Evolutionary conservation across 306 rosid species (phyloP), one percentile per base, ranked within the genome.

Genomic region (Gastrolobium villosum): DNA sequence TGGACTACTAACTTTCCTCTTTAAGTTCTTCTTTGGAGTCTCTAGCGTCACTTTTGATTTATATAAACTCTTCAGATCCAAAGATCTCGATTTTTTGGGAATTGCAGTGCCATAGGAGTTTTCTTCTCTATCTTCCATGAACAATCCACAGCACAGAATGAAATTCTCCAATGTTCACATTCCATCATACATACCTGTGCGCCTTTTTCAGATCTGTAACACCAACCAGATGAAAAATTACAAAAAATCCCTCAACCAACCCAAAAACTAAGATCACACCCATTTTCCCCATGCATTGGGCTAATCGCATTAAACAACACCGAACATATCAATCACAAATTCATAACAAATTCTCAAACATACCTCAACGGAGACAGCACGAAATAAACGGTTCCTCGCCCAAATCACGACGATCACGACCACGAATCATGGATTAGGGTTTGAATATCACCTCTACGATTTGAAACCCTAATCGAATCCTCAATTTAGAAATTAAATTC

Each of bases 21-120:
- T 91, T 78, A 86, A 74, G 45, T 53, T 72, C 80, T 81, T 82
- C 4, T 69, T 74, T 30, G 70, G 59, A 53, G 28, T 71, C 66
- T 75, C 91, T 65, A 78, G 78, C 5, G 56, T 59, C 74, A 57
- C 79, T 61, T 79, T 76, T 54, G 89, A 65, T 60, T 86, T 76
- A 65, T 88, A 90, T 63, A 92, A 87, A 84, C 93, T 87, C 82
- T 87, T 88, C 80, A 90, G 82, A 87, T 90, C 97, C 91, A 90
- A 86, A 49, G 94, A 86, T 88, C 91, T 92, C 63, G 93, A 85
- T 84, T 85, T 87, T 81, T 83, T 82, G 26, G 86, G 86, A 74
- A 79, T 80, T 73, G 60, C 90, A 65, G 87, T 67, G 73, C 89
- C 94, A 81, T 88, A 84, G 75, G 90, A 70, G 82, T 66, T 73